These are phyloP conservation scores for Corynespora cassiicola DNA, from an alignment of 2,329 filamentous ascomycete species.

Conservation along the genomic window DNA sequence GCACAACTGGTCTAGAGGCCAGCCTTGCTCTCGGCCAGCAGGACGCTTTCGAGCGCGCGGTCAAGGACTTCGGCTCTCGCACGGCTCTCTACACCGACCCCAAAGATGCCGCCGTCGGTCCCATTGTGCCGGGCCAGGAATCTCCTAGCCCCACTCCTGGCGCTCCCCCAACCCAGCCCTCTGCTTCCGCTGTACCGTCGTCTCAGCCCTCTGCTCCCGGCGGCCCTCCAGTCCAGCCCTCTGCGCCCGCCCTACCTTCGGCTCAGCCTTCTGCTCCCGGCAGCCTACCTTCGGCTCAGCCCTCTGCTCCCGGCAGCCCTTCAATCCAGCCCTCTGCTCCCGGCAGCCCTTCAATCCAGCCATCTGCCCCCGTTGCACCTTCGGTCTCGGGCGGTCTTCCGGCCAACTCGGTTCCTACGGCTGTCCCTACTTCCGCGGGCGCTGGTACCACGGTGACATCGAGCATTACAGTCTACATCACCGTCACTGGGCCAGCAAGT, in stretches of 20 bases:
- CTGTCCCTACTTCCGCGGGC: slow-evolving; percentile 9
- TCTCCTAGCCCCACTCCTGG: slow-evolving; percentile 5
- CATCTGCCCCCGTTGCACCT: slow-evolving; percentile 19
- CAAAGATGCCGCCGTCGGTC: slow-evolving; percentile 34
- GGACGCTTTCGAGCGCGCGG: slow-evolving; percentile 50
- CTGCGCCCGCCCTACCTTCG: neutral
- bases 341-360: slow-evolving; percentile 2
- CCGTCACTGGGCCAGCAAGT: slow-evolving; percentile 27
- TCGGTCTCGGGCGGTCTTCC: too few species aligned
- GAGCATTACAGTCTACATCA: slow-evolving; percentile 33
- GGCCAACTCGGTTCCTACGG: too few species aligned
- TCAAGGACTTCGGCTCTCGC: slow-evolving; percentile 47
- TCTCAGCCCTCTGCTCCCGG: neutral
- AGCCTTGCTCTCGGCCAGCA: slow-evolving; percentile 45
- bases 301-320: slow-evolving; percentile 8
- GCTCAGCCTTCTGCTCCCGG: slow-evolving; percentile 22
- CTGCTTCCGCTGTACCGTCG: neutral
- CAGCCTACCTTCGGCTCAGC: slow-evolving; percentile 11
- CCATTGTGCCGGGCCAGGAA: too few species aligned
- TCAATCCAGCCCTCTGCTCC: slow-evolving; percentile 1
- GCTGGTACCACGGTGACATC: slow-evolving; percentile 23
- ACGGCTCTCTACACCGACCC: slow-evolving; percentile 45
- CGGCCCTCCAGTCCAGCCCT: neutral
- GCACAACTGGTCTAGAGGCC: slow-evolving; percentile 19
- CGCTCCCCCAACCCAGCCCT: neutral